Evolutionary conservation across 495 filamentous ascomycete genomes (phyloP).

Genomic region (Neurospora sp.): DNA sequence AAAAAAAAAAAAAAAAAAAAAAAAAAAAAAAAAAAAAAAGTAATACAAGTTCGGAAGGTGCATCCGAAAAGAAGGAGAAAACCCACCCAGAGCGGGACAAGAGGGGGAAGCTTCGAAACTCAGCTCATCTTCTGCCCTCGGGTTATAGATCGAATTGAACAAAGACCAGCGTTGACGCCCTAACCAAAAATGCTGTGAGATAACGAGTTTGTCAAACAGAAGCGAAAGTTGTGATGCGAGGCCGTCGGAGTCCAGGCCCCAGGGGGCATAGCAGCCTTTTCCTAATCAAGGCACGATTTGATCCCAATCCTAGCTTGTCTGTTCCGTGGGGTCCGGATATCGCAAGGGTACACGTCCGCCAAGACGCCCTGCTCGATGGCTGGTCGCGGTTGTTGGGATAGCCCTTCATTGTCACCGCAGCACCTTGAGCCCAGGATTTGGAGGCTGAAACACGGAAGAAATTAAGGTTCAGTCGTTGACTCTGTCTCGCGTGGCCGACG

Average conservation of each 20-base stretch:
- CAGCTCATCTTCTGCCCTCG: neutral
- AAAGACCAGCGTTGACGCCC: slow-evolving; percentile 1
- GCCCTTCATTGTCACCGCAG: slow-evolving; percentile 1
- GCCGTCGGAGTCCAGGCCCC: neutral
- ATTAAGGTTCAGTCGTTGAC: slow-evolving; percentile 30
- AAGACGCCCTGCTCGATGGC: neutral
- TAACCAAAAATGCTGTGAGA: neutral
- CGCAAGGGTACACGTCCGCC: neutral
- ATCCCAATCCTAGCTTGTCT: neutral
- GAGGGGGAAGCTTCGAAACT: neutral
- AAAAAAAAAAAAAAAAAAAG: neutral
- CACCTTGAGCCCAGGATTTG: slow-evolving; percentile 7
- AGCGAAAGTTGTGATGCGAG: neutral
- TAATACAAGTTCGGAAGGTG: slow-evolving; percentile 1
- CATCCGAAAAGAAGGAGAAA: neutral
- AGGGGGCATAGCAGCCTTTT: neutral
- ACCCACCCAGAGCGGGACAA: neutral
- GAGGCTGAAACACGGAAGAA: slow-evolving; percentile 29
- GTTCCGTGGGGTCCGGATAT: neutral
- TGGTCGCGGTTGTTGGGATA: neutral
- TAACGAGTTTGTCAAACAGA: neutral
- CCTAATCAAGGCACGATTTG: neutral
- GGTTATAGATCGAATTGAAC: neutral
- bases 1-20: neutral
- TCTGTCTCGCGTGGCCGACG: slow-evolving; percentile 24